A percentile compares a stretch with the other conserved stretches of the same genome.
Evolutionary conservation across 495 filamentous ascomycete species (phyloP).

Genomic region (Aspergillus saccharolyticus): DNA sequence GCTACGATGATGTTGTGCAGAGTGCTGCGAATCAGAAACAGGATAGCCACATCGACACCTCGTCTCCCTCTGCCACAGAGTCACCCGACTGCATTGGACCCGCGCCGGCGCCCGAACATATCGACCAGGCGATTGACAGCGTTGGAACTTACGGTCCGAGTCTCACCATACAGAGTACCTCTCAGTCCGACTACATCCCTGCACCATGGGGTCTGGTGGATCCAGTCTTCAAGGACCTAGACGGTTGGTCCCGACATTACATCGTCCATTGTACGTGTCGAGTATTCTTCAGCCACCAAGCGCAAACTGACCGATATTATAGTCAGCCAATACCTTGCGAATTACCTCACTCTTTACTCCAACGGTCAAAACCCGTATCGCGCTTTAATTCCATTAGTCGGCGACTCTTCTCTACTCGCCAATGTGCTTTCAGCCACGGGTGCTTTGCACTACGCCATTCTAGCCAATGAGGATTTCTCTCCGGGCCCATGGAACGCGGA

Average conservation of each 20-base stretch:
- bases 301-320: constrained; percentile 4
- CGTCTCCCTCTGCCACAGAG: not conserved
- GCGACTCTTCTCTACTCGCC: constrained; percentile 36
- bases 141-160: constrained; percentile 12
- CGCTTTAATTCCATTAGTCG: constrained; percentile 35
- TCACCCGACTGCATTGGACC: not conserved
- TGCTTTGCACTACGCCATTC: constrained; percentile 38
- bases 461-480: constrained; percentile 32
- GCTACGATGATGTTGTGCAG: constrained; percentile 36
- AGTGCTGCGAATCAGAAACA: not conserved
- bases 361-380: constrained; percentile 39
- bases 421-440: constrained; percentile 37
- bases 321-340: constrained; percentile 36
- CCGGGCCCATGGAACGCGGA: constrained; percentile 35
- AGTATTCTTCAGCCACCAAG: not conserved
- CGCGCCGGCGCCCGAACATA: not conserved
- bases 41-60: not conserved
- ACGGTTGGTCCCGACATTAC: constrained; percentile 34
- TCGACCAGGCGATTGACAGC: not conserved
- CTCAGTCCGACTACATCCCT: constrained; percentile 16
- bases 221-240: constrained; percentile 39
- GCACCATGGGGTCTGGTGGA: constrained; percentile 37
- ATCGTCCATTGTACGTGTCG: constrained; percentile 37
- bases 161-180: constrained; percentile 6
- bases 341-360: constrained; percentile 36